phyloP scores from a whole-genome alignment of 345 rosid species.

The Abelmoschus esculentus region DNA sequence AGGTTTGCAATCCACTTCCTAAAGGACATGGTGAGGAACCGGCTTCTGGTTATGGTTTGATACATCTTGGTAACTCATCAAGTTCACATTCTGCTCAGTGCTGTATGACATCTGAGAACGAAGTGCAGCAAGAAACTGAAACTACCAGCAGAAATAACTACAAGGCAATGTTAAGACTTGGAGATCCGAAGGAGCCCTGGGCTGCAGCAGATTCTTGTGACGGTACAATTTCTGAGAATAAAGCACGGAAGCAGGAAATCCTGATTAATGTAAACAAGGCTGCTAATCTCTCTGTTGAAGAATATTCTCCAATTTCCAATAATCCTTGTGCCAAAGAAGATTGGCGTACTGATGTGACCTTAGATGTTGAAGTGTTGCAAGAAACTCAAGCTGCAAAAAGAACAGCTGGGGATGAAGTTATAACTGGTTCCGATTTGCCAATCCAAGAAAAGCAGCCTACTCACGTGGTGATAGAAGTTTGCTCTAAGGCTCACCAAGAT shows the following conservation, averaged over 20 bases:
- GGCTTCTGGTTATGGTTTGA: conserved; percentile 9
- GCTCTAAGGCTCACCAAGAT: conserved; percentile 19
- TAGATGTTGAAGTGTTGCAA: neutral
- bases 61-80: conserved; percentile 6
- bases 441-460: conserved; percentile 8
- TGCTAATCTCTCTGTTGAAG: conserved; percentile 12
- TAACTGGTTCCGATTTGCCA: conserved; percentile 1
- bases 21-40: conserved; percentile 3
- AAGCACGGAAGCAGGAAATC: conserved; percentile 10
- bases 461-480: conserved; percentile 17
- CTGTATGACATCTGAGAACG: conserved; percentile 15
- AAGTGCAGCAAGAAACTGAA: conserved; percentile 24
- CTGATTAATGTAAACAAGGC: conserved; percentile 12
- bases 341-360: conserved; percentile 10
- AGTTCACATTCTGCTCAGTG: conserved; percentile 7
- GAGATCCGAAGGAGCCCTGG: conserved; percentile 10
- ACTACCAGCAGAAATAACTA: conserved; percentile 12
- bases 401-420: conserved; percentile 10
- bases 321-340: conserved; percentile 14
- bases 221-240: conserved; percentile 8
- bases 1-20: conserved; percentile 17
- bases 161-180: conserved; percentile 13
- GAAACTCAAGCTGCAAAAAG: conserved; percentile 4
- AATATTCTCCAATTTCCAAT: conserved; percentile 11
- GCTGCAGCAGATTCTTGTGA: conserved; percentile 10